Base-by-base conservation (phyloP, 1,284 basidiomycete species). In the Athelia psychrophila region DNA sequence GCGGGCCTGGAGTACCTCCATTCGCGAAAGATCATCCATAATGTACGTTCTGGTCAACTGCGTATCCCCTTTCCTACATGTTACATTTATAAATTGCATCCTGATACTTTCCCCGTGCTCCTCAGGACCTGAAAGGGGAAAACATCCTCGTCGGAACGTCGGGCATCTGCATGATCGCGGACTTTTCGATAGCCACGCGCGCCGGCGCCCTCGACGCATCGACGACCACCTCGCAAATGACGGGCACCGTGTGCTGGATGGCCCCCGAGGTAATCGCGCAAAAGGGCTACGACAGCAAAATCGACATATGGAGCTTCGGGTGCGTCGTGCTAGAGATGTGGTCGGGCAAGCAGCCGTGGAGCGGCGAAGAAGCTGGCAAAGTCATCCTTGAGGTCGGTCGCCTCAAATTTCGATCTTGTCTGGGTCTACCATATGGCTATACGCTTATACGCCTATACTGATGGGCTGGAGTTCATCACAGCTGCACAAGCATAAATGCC, bases 181-280 rank as follows among this genome's bases (percentile, higher is more conserved):
- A 99, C 69, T 99, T 99, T 66, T 97, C 95, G 46, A 96, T 97
- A 52, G 95, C 93, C 12, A 98, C 96, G 70, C 83, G 90, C 56
- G 93, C 84, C 54, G 84, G 84, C 54, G 92, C 96, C 60, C 90
- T 95, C 55, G 86, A 94, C 62, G 86, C 87, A 60, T 88, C 90
- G 55, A 88, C 81, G 23, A 87, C 81, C 32, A 81, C 81, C 53
- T 95, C 93, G 2, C 90, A 92, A 47, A 91, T 99, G 88, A 91
- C 95, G 70, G 97, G 97, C 18, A 95, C 93, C 16, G 90, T 98
- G 46, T 99, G 97, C 69, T 99, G 97, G 93, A 99, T 99, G 96
- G 96, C 97, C 5, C 97, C 96, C 1, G 96, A 99, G 73, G 93
- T 99, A 33, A 84, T 96, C 54, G 83, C 90, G 63, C 84, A 87